Evolutionary conservation across 2,329 filamentous ascomycete species (phyloP).

Genomic region (Balansia obtecta): DNA sequence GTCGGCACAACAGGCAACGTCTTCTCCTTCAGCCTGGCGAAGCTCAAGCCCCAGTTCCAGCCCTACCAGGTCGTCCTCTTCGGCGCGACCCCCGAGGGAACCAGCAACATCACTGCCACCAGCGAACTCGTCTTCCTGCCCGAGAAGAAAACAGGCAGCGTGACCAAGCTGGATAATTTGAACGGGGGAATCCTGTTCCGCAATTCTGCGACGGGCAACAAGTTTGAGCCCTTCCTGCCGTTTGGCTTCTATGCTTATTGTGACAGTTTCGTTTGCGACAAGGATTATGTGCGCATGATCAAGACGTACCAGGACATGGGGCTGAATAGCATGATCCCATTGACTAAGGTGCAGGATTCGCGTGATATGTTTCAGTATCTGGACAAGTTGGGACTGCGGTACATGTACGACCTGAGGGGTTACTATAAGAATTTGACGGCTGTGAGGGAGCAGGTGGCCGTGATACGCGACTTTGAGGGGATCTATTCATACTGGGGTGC

Average conservation of each 20-base stretch:
- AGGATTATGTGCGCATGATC: slow-evolving; percentile 21
- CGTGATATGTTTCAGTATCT: slow-evolving; percentile 26
- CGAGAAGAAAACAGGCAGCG: slow-evolving; percentile 28
- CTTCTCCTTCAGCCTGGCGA: slow-evolving; percentile 24
- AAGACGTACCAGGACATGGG: slow-evolving; percentile 23
- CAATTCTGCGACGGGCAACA: slow-evolving; percentile 20
- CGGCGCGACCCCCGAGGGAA: slow-evolving; percentile 19
- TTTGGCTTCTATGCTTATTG: slow-evolving; percentile 33
- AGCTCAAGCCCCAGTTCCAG: slow-evolving; percentile 21
- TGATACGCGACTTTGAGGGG: slow-evolving; percentile 25
- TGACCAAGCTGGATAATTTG: slow-evolving; percentile 32
- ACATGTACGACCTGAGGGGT: slow-evolving; percentile 33
- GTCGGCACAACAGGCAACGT: slow-evolving; percentile 23
- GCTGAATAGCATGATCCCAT: slow-evolving; percentile 32
- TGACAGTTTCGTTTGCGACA: slow-evolving; percentile 29
- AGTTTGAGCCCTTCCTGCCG: slow-evolving; percentile 29
- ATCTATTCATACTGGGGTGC: slow-evolving; percentile 33
- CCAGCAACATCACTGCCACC: slow-evolving; percentile 22
- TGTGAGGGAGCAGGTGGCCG: slow-evolving; percentile 24
- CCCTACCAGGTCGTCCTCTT: slow-evolving; percentile 28
- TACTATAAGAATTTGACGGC: slow-evolving; percentile 31
- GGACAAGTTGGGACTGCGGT: slow-evolving; percentile 24
- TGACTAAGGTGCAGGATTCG: slow-evolving; percentile 26
- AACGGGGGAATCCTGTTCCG: slow-evolving; percentile 29
- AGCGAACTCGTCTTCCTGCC: slow-evolving; percentile 30